Evolutionary conservation across 2,329 filamentous ascomycete genomes (phyloP).

Genomic region (Camillea tinctor): DNA sequence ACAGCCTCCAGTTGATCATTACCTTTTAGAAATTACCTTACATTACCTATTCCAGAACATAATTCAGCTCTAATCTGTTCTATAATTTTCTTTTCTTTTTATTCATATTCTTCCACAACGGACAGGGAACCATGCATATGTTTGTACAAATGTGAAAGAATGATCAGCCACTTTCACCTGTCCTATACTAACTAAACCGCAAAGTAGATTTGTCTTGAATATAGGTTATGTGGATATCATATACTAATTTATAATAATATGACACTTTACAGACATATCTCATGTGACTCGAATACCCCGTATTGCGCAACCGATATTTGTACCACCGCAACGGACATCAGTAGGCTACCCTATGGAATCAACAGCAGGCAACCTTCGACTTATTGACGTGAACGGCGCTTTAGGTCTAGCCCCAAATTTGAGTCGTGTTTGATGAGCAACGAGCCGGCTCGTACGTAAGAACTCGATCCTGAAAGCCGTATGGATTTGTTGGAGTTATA

Average conservation of each 20-base stretch:
- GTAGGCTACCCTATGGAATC: background rate
- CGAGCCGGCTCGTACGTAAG: background rate
- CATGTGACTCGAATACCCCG: background rate
- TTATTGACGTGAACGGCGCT: background rate
- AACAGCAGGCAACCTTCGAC: background rate
- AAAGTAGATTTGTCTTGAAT: background rate
- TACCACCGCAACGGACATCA: background rate
- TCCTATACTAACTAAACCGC: background rate
- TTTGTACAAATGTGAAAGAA: background rate
- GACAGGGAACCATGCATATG: too few relatives aligned
- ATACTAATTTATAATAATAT: background rate
- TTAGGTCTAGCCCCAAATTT: background rate
- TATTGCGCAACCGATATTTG: background rate
- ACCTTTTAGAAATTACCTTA: background rate
- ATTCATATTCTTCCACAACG: background rate
- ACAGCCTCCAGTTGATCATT: background rate
- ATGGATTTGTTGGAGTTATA: background rate
- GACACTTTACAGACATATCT: background rate
- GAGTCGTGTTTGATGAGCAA: background rate
- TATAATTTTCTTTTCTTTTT: too few relatives aligned
- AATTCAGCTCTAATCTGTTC: background rate
- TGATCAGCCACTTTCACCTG: background rate
- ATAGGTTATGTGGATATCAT: background rate
- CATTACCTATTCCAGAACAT: background rate
- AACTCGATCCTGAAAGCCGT: background rate